Base-by-base conservation (phyloP, 1,284 basidiomycete species). In the Xerocomus nothofagi region DNA sequence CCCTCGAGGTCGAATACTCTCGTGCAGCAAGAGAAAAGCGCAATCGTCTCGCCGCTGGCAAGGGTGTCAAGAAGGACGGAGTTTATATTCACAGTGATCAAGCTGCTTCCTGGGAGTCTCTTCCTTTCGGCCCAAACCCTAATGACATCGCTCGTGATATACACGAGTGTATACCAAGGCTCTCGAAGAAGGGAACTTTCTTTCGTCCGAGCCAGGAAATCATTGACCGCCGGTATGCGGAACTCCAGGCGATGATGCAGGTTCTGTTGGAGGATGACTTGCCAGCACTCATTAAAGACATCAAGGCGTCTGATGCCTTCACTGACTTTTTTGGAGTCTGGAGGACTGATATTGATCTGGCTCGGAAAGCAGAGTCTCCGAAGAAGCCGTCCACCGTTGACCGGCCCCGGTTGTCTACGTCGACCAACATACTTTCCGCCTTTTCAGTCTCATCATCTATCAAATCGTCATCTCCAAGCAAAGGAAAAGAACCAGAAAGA, bases 91-190 rank as follows among this genome's bases (percentile, higher is more conserved):
- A 83, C 39, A 68, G 72, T 23, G 83, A 88, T 57, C 73, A 76
- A 46, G 88, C 88, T 2, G 81, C 88, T 2, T 91, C 88, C 11
- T 91, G 84, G 73, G 88, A 90, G 47, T 89, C 87, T 1, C 74
- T 91, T n/a, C 88, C 88, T 12, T 84, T 86, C n/a, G 88, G 88
- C 12, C 88, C 88, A 15, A 78, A 87, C 58, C 86, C 85, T 3
- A 79, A 77, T 37, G 81, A 81, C 21, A 77, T 91, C 32, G 80
- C 81, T 12, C 78, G 74, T 44, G 78, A 86, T 54, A 74, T 91
- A 40, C 85, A 89, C 58, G 61, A 78, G 2, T 69, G 81, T 57
- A 64, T 91, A 2, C 88, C 88, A 15, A 74, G 73, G 49, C 74
- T 91, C 29, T 79, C 80, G 4, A 86, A 83, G 69, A 87, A 84